A percentile compares a stretch with the other conserved stretches of the same genome.
These are phyloP conservation scores for Starmerella bacillaris DNA, from an alignment of 805 yeast species.

Conservation along the genomic window DNA sequence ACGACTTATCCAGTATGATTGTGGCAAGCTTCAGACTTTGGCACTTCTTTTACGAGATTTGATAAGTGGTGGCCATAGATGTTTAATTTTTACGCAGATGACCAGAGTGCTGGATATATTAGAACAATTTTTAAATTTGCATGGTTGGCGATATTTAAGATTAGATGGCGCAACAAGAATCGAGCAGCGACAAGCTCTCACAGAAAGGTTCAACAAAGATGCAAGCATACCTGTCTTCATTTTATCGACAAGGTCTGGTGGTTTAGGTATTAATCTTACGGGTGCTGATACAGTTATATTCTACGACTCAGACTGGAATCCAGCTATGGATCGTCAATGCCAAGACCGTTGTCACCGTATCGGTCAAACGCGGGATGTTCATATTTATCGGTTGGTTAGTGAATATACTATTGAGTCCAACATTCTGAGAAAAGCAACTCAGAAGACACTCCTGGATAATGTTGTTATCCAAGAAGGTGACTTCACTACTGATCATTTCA, in stretches of 20 bases:
- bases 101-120: slow-evolving; percentile 84
- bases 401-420: slow-evolving; percentile 94
- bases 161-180: slow-evolving; percentile 94
- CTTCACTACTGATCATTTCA: slow-evolving; percentile 90
- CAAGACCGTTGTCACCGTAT: slow-evolving; percentile 98
- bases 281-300: slow-evolving; percentile 98
- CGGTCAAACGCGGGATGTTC: slow-evolving; percentile 96
- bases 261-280: slow-evolving; percentile 88
- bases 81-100: slow-evolving; percentile 94
- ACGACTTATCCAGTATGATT: slow-evolving; percentile 76
- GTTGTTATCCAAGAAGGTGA: slow-evolving; percentile 96
- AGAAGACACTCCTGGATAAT: slow-evolving; percentile 80
- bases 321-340: slow-evolving; percentile 98
- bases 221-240: slow-evolving; percentile 76
- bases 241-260: slow-evolving; percentile 91
- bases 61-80: slow-evolving; percentile 78
- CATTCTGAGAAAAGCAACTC: slow-evolving; percentile 83
- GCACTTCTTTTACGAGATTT: slow-evolving; percentile 59
- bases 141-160: slow-evolving; percentile 87
- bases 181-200: slow-evolving; percentile 86
- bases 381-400: slow-evolving; percentile 86
- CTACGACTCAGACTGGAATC: slow-evolving; percentile 98
- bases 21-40: slow-evolving; percentile 84
- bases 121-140: slow-evolving; percentile 82
- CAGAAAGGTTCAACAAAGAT: slow-evolving; percentile 84